phyloP scores from a whole-genome alignment of 2,329 filamentous ascomycete genomes.

The Ramularia endophylla region DNA sequence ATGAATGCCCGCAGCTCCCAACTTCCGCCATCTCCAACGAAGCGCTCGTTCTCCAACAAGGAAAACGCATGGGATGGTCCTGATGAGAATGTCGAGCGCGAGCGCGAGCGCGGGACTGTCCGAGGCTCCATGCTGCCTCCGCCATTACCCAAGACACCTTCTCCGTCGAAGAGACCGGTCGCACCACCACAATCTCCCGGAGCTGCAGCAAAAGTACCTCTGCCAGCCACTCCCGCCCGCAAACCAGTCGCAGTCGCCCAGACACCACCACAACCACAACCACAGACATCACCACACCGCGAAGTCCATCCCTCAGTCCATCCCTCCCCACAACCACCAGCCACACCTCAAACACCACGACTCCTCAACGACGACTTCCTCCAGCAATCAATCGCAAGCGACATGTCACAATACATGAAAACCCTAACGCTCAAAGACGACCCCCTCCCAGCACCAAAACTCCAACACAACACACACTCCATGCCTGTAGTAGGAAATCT shows the following conservation, averaged over 20 bases:
- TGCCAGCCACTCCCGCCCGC: slow-evolving; percentile 43
- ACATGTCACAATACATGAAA: slow-evolving; percentile 37
- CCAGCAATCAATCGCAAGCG: slow-evolving; percentile 43
- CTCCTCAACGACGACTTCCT: slow-evolving; percentile 41
- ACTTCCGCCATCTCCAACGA: slow-evolving; percentile 36
- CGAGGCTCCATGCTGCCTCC: slow-evolving; percentile 29
- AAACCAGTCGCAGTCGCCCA: slow-evolving; percentile 30
- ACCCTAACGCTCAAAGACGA: slow-evolving; percentile 29
- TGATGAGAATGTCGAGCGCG: slow-evolving; percentile 29
- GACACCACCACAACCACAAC: slow-evolving; percentile 27
- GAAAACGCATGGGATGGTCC: slow-evolving; percentile 28
- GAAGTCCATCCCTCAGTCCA: slow-evolving; percentile 21
- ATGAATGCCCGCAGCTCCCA: slow-evolving; percentile 61
- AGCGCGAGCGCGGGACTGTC: slow-evolving; percentile 7
- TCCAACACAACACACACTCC: slow-evolving; percentile 11
- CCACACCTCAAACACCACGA: slow-evolving; percentile 27
- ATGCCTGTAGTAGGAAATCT: slow-evolving; percentile 2
- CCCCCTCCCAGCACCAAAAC: slow-evolving; percentile 21
- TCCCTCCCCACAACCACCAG: slow-evolving; percentile 27
- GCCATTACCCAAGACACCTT: slow-evolving; percentile 34
- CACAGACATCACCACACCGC: slow-evolving; percentile 17
- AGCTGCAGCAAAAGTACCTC: slow-evolving; percentile 38
- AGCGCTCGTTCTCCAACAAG: slow-evolving; percentile 28
- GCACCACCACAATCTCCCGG: slow-evolving; percentile 32
- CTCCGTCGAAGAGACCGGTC: slow-evolving; percentile 37